Evolutionary conservation across 1,284 basidiomycete species (phyloP), one percentile per base, ranked within the genome.

Genomic region (Apiotrichum veenhuisii): DNA sequence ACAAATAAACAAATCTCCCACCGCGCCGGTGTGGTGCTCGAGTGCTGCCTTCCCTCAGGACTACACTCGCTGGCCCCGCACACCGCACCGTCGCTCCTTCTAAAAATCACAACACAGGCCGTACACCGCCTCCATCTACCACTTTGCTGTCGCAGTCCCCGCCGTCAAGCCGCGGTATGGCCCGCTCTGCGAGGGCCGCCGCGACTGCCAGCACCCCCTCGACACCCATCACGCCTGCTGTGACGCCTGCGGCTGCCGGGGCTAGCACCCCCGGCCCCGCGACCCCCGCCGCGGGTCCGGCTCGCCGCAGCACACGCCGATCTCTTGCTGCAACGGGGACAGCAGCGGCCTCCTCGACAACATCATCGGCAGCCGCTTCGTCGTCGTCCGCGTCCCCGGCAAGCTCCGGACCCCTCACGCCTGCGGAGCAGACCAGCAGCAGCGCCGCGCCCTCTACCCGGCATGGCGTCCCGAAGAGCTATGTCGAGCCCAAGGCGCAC

Each of bases 401-500:
- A n/a, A 51, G 50, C 30, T 47, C 50, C n/a, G 47, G 46, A 33
- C 49, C 44, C 25, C 22, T 45, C 50, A 50, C 51, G 1, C 47
- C 53, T 10, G 46, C 53, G 27, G 56, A 50, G 27, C 30, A 43
- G n/a, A n/a, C n/a, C 41, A 48, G 22, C 47, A 18, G 8, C 52
- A 40, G 34, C 52, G 17, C 20, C 50, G 18, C 25, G 33, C 49
- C 2, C 30, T 50, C 49, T 15, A 20, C 49, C n/a, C 43, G 26
- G 11, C 40, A 15, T 25, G 47, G 23, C 36, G 38, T 42, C 18
- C 38, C 54, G 8, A 57, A 61, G 52, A 48, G 25, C 25, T 37
- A 54, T 26, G 60, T 72, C 33, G 70, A 67, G 50, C 55, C 66
- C 10, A 73, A 72, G 63, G 58, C 67, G 30, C 73, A 75, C 59